These are phyloP conservation scores for Phytomonas sp. DNA, from an alignment of 208 protist genomes.

Conservation along the genomic window DNA sequence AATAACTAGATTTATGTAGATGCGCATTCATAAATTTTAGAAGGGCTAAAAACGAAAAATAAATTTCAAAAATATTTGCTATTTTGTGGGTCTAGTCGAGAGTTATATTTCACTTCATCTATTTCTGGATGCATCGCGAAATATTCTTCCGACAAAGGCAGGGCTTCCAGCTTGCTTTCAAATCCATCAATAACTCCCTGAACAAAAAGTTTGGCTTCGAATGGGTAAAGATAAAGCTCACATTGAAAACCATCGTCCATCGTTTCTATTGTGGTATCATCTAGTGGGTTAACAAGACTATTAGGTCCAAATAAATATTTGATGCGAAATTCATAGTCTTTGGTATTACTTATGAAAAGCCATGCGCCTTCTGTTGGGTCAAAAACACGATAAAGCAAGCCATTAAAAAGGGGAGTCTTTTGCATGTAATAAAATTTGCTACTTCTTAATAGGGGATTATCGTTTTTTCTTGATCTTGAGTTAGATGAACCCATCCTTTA, in stretches of 20 bases:
- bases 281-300: conserved; percentile 32
- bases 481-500: conserved; percentile 21
- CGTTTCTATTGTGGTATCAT: conserved; percentile 28
- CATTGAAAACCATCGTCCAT: conserved; percentile 71
- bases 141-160: conserved; percentile 68
- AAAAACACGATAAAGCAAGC: conserved; percentile 61
- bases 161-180: conserved; percentile 73
- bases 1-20: background rate
- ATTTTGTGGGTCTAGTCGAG: conserved; percentile 46
- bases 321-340: conserved; percentile 80
- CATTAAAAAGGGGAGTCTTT: conserved; percentile 51
- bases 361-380: conserved; percentile 27
- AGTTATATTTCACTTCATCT: conserved; percentile 54
- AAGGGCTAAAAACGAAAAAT: conserved; percentile 6
- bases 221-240: conserved; percentile 43
- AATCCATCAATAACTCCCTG: conserved; percentile 41
- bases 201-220: conserved; percentile 64
- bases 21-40: background rate
- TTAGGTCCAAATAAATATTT: conserved; percentile 64
- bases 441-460: background rate
- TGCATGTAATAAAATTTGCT: conserved; percentile 10
- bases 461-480: conserved; percentile 3
- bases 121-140: conserved; percentile 48
- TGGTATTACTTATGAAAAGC: conserved; percentile 72
- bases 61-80: conserved; percentile 23